phyloP scores from a whole-genome alignment of 2,329 filamentous ascomycete genomes.

The Botrytis deweyae region DNA sequence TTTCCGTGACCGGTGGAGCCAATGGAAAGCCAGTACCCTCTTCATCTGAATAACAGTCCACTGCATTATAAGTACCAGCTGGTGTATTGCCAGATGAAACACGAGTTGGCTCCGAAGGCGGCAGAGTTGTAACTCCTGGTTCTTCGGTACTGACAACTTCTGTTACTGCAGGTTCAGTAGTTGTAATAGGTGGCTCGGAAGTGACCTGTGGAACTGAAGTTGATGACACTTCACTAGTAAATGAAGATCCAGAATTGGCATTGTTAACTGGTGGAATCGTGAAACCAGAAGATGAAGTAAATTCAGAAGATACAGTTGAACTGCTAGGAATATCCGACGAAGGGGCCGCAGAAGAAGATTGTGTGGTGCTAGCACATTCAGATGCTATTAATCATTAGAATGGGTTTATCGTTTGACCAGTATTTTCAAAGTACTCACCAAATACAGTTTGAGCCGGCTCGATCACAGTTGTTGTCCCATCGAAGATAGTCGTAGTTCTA shows the following conservation, averaged over 20 bases:
- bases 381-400: constrained; percentile 3
- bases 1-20: constrained; percentile 1
- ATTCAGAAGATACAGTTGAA: background rate
- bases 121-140: background rate
- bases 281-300: background rate
- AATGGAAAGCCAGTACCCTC: constrained; percentile 8
- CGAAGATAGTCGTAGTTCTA: constrained; percentile 4
- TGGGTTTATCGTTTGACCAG: background rate
- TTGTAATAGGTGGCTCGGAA: background rate
- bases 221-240: background rate
- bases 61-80: background rate
- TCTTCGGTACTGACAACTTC: background rate
- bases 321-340: constrained; percentile 1
- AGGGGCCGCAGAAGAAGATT: background rate
- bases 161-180: background rate
- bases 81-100: background rate
- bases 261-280: background rate
- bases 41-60: constrained; percentile 8
- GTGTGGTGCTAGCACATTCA: constrained; percentile 1
- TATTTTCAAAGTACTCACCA: background rate
- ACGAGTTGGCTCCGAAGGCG: constrained; percentile 1
- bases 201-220: background rate
- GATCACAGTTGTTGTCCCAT: background rate
- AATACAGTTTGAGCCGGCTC: background rate
- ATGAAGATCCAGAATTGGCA: background rate